Base-by-base conservation (phyloP, 495 filamentous ascomycete genomes). In the Echria macrotheca region DNA sequence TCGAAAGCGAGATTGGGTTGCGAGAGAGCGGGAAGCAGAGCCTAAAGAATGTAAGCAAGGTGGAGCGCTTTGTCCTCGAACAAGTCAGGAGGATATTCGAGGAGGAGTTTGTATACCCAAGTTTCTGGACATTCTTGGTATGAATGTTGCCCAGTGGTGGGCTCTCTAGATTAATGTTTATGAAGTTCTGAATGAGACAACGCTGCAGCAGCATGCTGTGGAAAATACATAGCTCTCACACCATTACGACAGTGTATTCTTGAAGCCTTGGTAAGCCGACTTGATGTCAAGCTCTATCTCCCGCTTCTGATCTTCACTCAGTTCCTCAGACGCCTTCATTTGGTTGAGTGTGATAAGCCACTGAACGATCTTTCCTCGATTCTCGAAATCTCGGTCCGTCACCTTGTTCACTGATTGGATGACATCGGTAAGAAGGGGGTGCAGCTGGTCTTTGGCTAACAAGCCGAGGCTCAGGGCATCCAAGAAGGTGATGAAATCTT, bases 311-410 rank as follows among this genome's bases (percentile, higher is more conserved):
- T 89, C 84, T 58, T 96, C 86, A 49, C 73, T 83, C 57, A 99
- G 68, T 64, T 96, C 90, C 53, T 96, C 90, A 2, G 89, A 89
- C 17, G 89, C 91, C 54, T 88, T 84, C 93, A 97, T 96, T 66
- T 95, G 89, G 64, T 99, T 97, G 55, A 99, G 71, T 21, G 86
- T 81, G 58, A 99, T 99, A 56, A 99, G 74, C 94, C 94, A 99
- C 61, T 94, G 89, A 33, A 99, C 87, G 58, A 99, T 97, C 74
- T 96, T 96, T 33, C 86, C 89, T 58, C 91, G 82, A 55, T 85
- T 87, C 52, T 96, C 89, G 65, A 97, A 99, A 45, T 96, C 93
- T 32, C 78, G 74, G 57, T 90, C 87, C 11, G 91, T 95, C 51
- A 97, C 94, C 63, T 91, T 91, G 66, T 97, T 97, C 22, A 95